Evolutionary conservation across 345 rosid genomes (phyloP), one percentile per base, ranked within the genome.

Genomic region (Gossypium sturtianum): DNA sequence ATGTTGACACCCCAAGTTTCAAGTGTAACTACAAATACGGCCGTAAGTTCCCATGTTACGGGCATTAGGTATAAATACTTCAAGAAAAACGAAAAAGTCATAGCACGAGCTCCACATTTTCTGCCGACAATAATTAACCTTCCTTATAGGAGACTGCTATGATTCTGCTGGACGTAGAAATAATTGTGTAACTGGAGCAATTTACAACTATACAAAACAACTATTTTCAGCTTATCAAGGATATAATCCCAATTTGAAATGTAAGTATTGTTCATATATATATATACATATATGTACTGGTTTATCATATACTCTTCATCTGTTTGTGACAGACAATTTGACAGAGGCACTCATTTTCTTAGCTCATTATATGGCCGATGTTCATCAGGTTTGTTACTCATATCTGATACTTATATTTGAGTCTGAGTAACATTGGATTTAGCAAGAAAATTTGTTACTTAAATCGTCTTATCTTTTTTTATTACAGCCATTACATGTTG

Each of bases 321-420:
- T 75, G 47, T 72, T 83, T 62, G 41, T 70, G 72, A 79, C 85
- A 95, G 99, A 89, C 80, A 95, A 95, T 78, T 82, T 93, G 79
- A 90, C 94, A 0, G 92, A 95, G 84, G 97, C 99, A 2, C 92
- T 95, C 45, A 80, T 95, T 96, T 95, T 95, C 80, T 84, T 93
- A 71, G 86, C 98, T 57, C 99, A 95, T 79, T 91, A 73, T 78
- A 80, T 95, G 34, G 99, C 96, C 48, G 99, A 95, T 80, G 81
- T 91, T 53, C 99, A 95, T 78, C 99, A 95, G 98, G 99, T 95
- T 75, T 73, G 82, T 20, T 58, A 17, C 12, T 59, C 60, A 13
- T 22, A 45, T 57, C 4, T 3, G 22, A n/a, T 54, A 34, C 41
- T 34, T 34, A 34, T 34, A 34, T 34, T 34, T 7, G 41, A 34